A percentile compares a stretch with the other conserved stretches of the same genome.
phyloP scores from a whole-genome alignment of 306 rosid species.

The Arachis hypogaea region DNA sequence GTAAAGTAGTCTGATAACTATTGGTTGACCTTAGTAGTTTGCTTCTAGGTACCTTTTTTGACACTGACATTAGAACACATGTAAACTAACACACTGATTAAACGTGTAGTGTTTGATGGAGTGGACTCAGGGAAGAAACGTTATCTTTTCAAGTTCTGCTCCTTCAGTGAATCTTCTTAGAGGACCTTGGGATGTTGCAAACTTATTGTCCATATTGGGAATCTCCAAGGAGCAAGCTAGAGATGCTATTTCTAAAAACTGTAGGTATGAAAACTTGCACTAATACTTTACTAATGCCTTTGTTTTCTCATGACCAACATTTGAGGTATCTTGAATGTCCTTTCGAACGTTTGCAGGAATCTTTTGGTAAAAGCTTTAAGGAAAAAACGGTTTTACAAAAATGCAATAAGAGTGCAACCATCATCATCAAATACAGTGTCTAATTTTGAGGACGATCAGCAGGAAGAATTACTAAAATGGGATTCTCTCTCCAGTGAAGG shows the following conservation, averaged over 20 bases:
- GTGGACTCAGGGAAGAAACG: conserved; percentile 81
- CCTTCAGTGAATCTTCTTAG: conserved; percentile 72
- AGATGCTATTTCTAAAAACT: conserved; percentile 79
- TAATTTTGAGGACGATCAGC: conserved; percentile 52
- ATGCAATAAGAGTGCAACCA: conserved; percentile 70
- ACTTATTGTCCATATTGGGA: conserved; percentile 75
- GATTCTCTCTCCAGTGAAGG: conserved; percentile 87
- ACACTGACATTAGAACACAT: conserved; percentile 16
- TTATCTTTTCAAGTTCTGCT: conserved; percentile 80
- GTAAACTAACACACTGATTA: conserved; percentile 25
- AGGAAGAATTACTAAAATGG: conserved; percentile 64
- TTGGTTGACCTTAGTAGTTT: conserved; percentile 1
- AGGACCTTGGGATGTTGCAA: conserved; percentile 92
- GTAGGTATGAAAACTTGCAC: conserved; percentile 64
- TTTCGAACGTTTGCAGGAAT: conserved; percentile 52
- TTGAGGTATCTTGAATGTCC: conserved; percentile 24
- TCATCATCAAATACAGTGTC: conserved; percentile 52
- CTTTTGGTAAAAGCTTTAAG: conserved; percentile 74
- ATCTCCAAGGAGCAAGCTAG: conserved; percentile 77
- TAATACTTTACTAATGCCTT: conserved; percentile 11
- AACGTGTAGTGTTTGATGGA: conserved; percentile 73
- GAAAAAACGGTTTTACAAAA: conserved; percentile 76
- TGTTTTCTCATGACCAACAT: conserved; percentile 9
- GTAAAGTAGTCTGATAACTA: neutral
- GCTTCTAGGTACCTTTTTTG: neutral